Base-by-base conservation (phyloP, 176 grass and related monocot species). In the Oropetium thomaeum region DNA sequence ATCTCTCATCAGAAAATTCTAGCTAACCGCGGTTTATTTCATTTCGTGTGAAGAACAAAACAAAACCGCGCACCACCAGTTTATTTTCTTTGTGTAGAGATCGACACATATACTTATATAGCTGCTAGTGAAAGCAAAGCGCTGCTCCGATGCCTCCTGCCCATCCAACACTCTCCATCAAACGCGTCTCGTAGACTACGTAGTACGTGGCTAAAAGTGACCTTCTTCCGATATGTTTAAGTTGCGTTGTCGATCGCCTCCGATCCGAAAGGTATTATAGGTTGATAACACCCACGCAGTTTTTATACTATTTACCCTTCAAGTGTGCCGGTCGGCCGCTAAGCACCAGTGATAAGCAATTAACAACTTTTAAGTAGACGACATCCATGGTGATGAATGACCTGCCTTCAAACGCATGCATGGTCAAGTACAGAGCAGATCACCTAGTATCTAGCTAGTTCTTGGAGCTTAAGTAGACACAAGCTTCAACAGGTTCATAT, bases 51-150 rank as follows among this genome's bases (percentile, higher is more conserved):
- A n/a, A n/a, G n/a, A n/a, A n/a, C n/a, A 44, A 15, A 16, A 44
- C 42, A 44, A 44, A 44, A 44, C 42, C 13, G 17, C 17, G 45
- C 17, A 0, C 16, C 45, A 17, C 20, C 45, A 49, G 45, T 49
- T 49, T 49, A 15, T 49, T 49, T 20, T n/a, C n/a, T n/a, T n/a
- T n/a, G n/a, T n/a, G n/a, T n/a, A n/a, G n/a, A n/a, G n/a, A n/a
- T n/a, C n/a, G n/a, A n/a, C n/a, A n/a, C n/a, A n/a, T n/a, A n/a
- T n/a, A n/a, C n/a, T n/a, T n/a, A n/a, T n/a, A n/a, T n/a, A n/a
- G n/a, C 54, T 23, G 77, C 62, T 67, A 29, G 23, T 28, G 29
- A 71, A 89, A 86, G 86, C 59, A 83, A 86, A 86, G 35, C 58
- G 48, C 60, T 38, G 63, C 60, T 65, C 73, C 45, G 16, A 6